Conservation (phyloP, 2,329 filamentous ascomycete genomes). For the Pseudocercospora macadamiae region DNA sequence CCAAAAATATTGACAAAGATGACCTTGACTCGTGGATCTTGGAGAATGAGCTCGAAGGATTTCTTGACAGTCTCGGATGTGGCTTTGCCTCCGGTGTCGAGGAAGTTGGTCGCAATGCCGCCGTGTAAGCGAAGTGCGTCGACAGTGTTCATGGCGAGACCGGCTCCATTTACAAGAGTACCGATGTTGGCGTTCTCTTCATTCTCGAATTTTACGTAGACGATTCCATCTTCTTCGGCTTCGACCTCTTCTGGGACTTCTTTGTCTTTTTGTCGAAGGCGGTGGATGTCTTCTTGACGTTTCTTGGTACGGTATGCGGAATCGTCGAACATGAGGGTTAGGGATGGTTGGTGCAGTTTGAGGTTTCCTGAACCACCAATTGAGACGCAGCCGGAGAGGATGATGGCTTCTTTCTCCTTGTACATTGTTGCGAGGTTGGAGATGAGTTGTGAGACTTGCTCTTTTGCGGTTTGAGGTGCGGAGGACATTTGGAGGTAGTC, state of each 20-base stretch:
- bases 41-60: conserved; percentile 73
- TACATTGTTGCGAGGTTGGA: conserved; percentile 62
- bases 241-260: conserved; percentile 62
- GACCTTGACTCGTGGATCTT: conserved; percentile 71
- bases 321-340: conserved; percentile 70
- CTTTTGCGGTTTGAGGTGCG: conserved; percentile 47
- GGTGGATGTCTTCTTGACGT: conserved; percentile 65
- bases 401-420: conserved; percentile 66
- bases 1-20: conserved; percentile 75
- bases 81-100: conserved; percentile 88
- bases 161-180: conserved; percentile 85
- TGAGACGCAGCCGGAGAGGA: conserved; percentile 57
- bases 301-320: conserved; percentile 65
- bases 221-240: conserved; percentile 72
- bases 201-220: conserved; percentile 67
- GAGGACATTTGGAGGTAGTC: conserved; percentile 58
- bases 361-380: conserved; percentile 42
- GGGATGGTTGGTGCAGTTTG: conserved; percentile 54
- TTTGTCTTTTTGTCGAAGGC: conserved; percentile 54
- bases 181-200: conserved; percentile 67
- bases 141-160: conserved; percentile 87
- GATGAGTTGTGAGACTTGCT: conserved; percentile 52
- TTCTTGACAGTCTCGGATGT: conserved; percentile 79
- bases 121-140: conserved; percentile 73
- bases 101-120: conserved; percentile 76